phyloP scores from a whole-genome alignment of 176 grass and related monocot genomes.

The Bonia amplexicaulis region DNA sequence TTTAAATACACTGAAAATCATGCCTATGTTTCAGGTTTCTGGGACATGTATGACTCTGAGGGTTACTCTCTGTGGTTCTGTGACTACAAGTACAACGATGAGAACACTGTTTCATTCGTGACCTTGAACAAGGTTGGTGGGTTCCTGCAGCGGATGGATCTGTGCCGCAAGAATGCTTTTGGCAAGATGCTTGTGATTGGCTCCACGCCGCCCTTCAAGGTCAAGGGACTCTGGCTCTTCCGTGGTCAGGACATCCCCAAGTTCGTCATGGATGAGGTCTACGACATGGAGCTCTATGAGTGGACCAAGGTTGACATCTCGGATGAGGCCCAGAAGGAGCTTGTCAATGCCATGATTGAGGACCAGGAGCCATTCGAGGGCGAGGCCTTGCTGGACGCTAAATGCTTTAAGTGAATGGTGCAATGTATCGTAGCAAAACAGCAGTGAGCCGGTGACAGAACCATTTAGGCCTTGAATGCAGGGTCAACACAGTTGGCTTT shows the following conservation, averaged over 20 bases:
- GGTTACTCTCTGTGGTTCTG: slow-evolving; percentile 99
- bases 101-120: slow-evolving; percentile 84
- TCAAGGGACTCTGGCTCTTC: slow-evolving; percentile 97
- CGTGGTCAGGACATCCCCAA: slow-evolving; percentile 84
- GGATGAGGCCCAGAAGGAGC: slow-evolving; percentile 73
- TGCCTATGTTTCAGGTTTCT: slow-evolving; percentile 67
- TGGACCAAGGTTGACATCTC: slow-evolving; percentile 87
- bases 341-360: slow-evolving; percentile 79
- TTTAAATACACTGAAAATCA: neutral
- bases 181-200: slow-evolving; percentile 98
- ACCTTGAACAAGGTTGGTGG: slow-evolving; percentile 94
- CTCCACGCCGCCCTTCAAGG: slow-evolving; percentile 69
- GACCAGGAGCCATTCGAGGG: slow-evolving; percentile 94
- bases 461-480: slow-evolving; percentile 15
- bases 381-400: slow-evolving; percentile 70
- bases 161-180: slow-evolving; percentile 84
- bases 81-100: slow-evolving; percentile 97
- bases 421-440: neutral
- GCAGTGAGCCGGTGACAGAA: neutral
- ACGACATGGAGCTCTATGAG: slow-evolving; percentile 93
- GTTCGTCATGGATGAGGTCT: slow-evolving; percentile 88
- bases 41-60: slow-evolving; percentile 97
- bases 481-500: slow-evolving; percentile 4
- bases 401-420: slow-evolving; percentile 87
- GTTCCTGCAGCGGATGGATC: slow-evolving; percentile 93